phyloP scores from a whole-genome alignment of 805 yeast species.

The Danielia reshetovae region DNA sequence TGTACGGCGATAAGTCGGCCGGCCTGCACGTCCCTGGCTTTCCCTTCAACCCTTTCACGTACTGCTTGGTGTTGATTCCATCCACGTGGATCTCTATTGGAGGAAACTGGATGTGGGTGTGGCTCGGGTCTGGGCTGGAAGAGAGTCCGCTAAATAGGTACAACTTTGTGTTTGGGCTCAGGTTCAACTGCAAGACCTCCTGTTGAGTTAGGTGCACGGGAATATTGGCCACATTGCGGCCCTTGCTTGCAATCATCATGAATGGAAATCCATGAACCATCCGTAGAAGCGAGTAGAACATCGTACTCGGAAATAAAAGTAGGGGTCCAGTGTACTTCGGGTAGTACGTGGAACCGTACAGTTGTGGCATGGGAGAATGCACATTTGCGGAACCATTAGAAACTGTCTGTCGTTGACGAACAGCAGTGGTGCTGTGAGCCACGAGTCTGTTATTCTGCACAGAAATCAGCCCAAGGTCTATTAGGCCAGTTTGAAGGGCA shows the following conservation, averaged over 20 bases:
- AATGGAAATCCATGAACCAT: conserved; percentile 48
- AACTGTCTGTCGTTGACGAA: no score
- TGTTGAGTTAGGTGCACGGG: conserved; percentile 40
- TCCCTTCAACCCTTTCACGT: conserved; percentile 65
- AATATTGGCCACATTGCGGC: conserved; percentile 32
- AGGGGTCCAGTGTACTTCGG: conserved; percentile 30
- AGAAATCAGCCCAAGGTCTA: conserved; percentile 1
- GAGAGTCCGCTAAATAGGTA: conserved; percentile 53
- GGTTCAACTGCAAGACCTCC: conserved; percentile 37
- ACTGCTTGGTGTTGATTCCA: conserved; percentile 38
- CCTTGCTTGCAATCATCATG: conserved; percentile 42
- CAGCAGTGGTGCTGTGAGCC: neutral
- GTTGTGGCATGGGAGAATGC: neutral
- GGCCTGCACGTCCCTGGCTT: conserved; percentile 78
- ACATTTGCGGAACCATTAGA: neutral
- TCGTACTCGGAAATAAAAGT: conserved; percentile 47
- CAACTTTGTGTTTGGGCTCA: conserved; percentile 26
- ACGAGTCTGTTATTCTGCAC: neutral
- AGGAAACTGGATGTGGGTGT: conserved; percentile 58
- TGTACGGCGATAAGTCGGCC: conserved; percentile 61
- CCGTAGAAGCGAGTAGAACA: conserved; percentile 51
- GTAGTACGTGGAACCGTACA: neutral
- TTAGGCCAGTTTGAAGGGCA: conserved; percentile 25
- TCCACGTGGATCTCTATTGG: conserved; percentile 69
- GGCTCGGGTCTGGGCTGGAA: conserved; percentile 19